Base-by-base conservation (phyloP, 768 basidiomycete genomes). In the Boletus sp. region DNA sequence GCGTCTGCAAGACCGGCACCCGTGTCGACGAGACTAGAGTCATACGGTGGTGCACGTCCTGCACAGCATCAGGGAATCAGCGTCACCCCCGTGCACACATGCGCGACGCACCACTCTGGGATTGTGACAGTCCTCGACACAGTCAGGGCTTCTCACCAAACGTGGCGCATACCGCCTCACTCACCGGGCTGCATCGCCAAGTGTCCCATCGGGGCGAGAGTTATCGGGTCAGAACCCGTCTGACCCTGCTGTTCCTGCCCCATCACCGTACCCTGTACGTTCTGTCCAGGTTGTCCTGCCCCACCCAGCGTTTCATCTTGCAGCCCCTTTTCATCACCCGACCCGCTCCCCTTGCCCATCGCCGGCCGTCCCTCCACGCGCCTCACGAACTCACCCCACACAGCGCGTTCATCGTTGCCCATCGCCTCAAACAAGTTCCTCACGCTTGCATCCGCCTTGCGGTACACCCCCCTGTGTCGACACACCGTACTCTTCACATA, bases 401-500 rank as follows among this genome's bases (percentile, higher is more conserved):
- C 78, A 8, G 83, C 85, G 1, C 79, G 69, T 64, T 85, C 84
- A 35, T 70, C 71, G 54, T 67, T 50, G 64, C 83, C 83, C 80
- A 80, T 71, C 25, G 71, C 68, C 67, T 83, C 81, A 57, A 81
- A 87, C 64, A 78, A 68, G 45, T 74, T 74, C 25, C 79, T 72
- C 50, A 85, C 59, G 7, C 63, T 66, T 42, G 69, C 67, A 30
- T 76, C 77, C 3, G 86, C 84, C 56, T 80, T 79, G 52, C 80
- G 74, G 79, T 86, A 87, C 40, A 85, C 79, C 0, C 81, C 82
- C n/a, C 84, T 77, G 60, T 87, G 85, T 13, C 85, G 79, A 65
- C 85, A 86, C 15, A 88, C 83, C 0, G 86, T 88, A 62, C 82
- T 83, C 70, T 88, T 88, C 33, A 88, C 84, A 63, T 88, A 88